Evolutionary conservation across 176 grass and related monocot species (phyloP).

Genomic region (Areca catechu): DNA sequence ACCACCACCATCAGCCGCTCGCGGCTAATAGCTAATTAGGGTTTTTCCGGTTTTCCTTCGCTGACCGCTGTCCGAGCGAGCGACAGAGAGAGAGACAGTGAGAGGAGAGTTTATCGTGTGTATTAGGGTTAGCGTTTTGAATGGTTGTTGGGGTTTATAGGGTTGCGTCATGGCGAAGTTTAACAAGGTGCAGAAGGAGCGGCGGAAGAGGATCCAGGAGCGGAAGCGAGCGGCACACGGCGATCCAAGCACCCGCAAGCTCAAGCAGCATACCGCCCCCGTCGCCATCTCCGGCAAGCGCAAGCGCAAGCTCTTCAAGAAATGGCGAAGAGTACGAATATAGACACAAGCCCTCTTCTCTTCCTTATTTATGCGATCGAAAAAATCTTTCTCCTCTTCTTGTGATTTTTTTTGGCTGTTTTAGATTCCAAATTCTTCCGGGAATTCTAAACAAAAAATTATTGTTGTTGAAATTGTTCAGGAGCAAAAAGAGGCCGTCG

Average conservation of each 20-base stretch:
- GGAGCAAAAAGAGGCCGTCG: constrained; percentile 37
- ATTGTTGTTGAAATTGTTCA: background rate
- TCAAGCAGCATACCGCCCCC: constrained; percentile 23
- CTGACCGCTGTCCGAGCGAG: too few relatives aligned
- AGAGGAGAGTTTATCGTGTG: background rate
- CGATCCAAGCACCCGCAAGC: constrained; percentile 28
- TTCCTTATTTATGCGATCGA: too few relatives aligned
- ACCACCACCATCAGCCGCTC: too few relatives aligned
- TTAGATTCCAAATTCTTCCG: background rate
- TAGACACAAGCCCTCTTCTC: too few relatives aligned
- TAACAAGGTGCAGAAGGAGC: constrained; percentile 21
- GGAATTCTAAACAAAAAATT: background rate
- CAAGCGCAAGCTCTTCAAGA: constrained; percentile 29
- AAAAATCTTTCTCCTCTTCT: background rate
- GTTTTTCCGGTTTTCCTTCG: too few relatives aligned
- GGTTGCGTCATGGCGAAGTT: constrained; percentile 30
- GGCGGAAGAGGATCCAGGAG: constrained; percentile 26
- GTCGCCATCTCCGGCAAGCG: constrained; percentile 40
- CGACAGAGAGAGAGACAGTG: too few relatives aligned
- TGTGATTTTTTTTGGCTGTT: background rate
- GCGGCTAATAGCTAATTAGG: too few relatives aligned
- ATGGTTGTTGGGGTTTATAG: background rate
- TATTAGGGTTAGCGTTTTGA: constrained; percentile 19
- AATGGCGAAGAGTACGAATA: constrained; percentile 28
- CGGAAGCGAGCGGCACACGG: constrained; percentile 30